Evolutionary conservation across 495 filamentous ascomycete genomes (phyloP), one percentile per base, ranked within the genome.

Genomic region (Geopyxis carbonaria): DNA sequence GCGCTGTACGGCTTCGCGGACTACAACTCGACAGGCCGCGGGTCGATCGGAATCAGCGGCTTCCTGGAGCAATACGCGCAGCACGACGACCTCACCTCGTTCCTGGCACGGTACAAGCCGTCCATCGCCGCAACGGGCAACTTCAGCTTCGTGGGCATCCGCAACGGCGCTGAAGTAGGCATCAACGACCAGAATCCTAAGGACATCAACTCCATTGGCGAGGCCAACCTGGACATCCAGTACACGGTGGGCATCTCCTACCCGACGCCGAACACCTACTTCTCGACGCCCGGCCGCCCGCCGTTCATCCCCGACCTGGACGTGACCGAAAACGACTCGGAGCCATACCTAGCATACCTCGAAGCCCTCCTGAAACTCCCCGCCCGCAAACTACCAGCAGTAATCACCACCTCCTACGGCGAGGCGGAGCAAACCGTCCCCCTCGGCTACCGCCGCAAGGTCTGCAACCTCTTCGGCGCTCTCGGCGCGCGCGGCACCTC

Each of bases 261-360:
- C 42, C 68, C 72, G 13, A 57, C 72, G 3, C 57, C 69, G 8
- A 62, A 69, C 8, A 67, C 64, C 0, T 80, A 69, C 55, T 83
- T 75, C 53, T 69, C 66, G 32, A 83, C 78, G n/a, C 74, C 63
- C 1, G 75, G 74, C 2, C 65, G 67, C 3, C 75, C 70, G 11
- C 64, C 63, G 3, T 62, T 74, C 40, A 56, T 76, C 1, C 64
- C 70, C 4, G 63, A 72, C 16, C 53, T 67, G 56, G 50, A 56
- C 13, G 23, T 47, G 0, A 45, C 46, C 11, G 55, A 59, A 5
- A 69, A 74, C 46, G 57, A 69, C 28, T 86, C 85, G 47, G 81
- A 92, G 62, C 83, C 83, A 0, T 92, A 84, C 51, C 65, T 93
- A 2, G 78, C 87, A 22, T 80, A 80, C 48, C 66, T 89, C 21